A percentile compares a stretch with the other conserved stretches of the same genome.
Conservation (phyloP, 768 basidiomycete species). For the Arthromyces matolae region DNA sequence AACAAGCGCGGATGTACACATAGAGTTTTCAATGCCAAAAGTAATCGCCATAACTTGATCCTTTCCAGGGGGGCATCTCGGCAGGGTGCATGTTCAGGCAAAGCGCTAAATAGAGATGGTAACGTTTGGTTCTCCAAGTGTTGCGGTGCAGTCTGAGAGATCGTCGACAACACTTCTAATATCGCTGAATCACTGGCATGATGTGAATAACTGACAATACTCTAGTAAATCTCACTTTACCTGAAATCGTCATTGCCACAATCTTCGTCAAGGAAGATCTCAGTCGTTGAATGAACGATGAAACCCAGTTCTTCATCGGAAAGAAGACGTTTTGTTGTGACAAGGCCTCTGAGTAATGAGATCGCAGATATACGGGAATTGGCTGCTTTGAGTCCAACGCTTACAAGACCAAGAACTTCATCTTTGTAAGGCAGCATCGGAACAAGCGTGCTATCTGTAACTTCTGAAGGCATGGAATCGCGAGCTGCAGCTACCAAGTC, state of each 20-base stretch:
- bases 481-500: slow-evolving; percentile 58
- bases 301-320: slow-evolving; percentile 73
- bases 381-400: slow-evolving; percentile 51
- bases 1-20: slow-evolving; percentile 78
- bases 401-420: slow-evolving; percentile 62
- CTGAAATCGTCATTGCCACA: slow-evolving; percentile 55
- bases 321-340: slow-evolving; percentile 61
- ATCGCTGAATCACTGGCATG: slow-evolving; percentile 47
- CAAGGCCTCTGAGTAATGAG: slow-evolving; percentile 59
- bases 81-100: slow-evolving; percentile 66
- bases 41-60: slow-evolving; percentile 60
- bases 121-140: slow-evolving; percentile 74
- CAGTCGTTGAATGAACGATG: slow-evolving; percentile 72
- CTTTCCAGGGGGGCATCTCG: slow-evolving; percentile 52
- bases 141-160: slow-evolving; percentile 55
- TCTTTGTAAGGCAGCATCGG: slow-evolving; percentile 68
- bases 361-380: slow-evolving; percentile 58
- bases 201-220: background rate
- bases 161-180: slow-evolving; percentile 58
- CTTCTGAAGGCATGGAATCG: slow-evolving; percentile 30
- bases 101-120: slow-evolving; percentile 69
- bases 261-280: slow-evolving; percentile 52
- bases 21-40: slow-evolving; percentile 66
- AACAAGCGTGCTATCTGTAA: slow-evolving; percentile 17
- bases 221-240: slow-evolving; percentile 22